These are phyloP conservation scores for Rhypophila decipiens DNA, from an alignment of 495 filamentous ascomycete genomes.

Conservation along the genomic window DNA sequence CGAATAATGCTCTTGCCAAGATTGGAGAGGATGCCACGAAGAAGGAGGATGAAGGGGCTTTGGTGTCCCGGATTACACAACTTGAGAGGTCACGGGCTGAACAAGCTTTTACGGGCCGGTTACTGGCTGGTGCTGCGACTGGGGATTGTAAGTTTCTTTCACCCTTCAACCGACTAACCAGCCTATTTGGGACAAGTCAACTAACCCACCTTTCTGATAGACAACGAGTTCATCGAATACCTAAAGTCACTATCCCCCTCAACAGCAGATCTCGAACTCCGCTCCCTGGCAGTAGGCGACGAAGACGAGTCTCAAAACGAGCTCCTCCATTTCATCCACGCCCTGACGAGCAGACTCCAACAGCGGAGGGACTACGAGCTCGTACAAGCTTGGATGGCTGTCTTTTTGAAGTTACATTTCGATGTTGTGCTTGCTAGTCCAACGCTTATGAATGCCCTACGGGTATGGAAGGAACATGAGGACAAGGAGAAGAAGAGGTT, in stretches of 20 bases:
- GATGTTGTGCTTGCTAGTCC: slow-evolving; percentile 39
- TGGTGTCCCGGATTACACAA: slow-evolving; percentile 31
- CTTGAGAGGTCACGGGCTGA: slow-evolving; percentile 34
- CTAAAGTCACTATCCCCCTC: slow-evolving; percentile 74
- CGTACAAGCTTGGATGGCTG: slow-evolving; percentile 92
- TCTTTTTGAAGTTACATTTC: slow-evolving; percentile 74
- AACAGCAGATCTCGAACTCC: slow-evolving; percentile 80
- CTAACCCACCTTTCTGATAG: slow-evolving; percentile 15
- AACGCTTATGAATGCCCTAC: slow-evolving; percentile 42
- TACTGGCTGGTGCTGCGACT: slow-evolving; percentile 41
- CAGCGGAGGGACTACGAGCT: slow-evolving; percentile 80
- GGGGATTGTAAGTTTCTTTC: slow-evolving; percentile 43
- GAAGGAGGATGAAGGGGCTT: slow-evolving; percentile 15
- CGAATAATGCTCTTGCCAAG: slow-evolving; percentile 11
- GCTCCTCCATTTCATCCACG: slow-evolving; percentile 59
- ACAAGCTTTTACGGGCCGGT: slow-evolving; percentile 54
- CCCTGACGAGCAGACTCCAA: slow-evolving; percentile 62
- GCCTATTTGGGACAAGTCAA: background rate
- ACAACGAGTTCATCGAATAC: slow-evolving; percentile 62
- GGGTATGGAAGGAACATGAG: slow-evolving; percentile 61
- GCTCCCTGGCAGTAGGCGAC: slow-evolving; percentile 57
- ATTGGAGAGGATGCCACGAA: slow-evolving; percentile 7
- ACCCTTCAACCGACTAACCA: background rate
- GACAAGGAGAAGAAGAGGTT: slow-evolving; percentile 63
- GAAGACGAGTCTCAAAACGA: slow-evolving; percentile 39